Base-by-base conservation (phyloP, 1,139 yeast genomes). In the Candida sp. region DNA sequence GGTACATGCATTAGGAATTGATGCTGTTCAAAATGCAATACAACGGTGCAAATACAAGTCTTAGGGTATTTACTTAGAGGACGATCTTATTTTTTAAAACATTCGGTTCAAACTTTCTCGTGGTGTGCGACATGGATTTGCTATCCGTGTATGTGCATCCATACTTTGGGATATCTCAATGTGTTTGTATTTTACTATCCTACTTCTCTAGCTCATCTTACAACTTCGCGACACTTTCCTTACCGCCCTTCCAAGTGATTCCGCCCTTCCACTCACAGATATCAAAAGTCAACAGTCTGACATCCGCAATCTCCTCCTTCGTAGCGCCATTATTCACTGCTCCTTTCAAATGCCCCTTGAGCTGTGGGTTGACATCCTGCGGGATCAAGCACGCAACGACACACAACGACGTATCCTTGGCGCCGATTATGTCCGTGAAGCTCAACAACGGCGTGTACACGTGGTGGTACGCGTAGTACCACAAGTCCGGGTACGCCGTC, bases 261-360 rank as follows among this genome's bases (percentile, higher is more conserved):
- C 92, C 96, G 62, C 88, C 83, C 96, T 96, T 88, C 58, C 42
- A 38, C 26, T 79, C 77, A 57, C 91, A 78, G 27, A 92, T 73
- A 52, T 81, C 80, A 51, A 90, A 78, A 4, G 89, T 85, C 72
- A 92, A 63, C 27, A 70, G 73, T 49, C 96, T 73, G 22, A 84
- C 80, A 5, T 82, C 83, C 51, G 75, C 74, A 40, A 90, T 75
- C 54, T 88, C 89, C 46, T 85, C 89, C 40, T 66, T 65, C 3
- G 88, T 75, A 7, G 90, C 89, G 0, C 97, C 97, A 39, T 85
- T 81, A 62, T 90, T 91, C 48, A 86, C 53, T 0, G 97, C 97
- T 0, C 98, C 98, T 62, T 80, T 82, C 54, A 92, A 75, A 65
- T 92, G 98, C 0, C 98, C 98, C 68, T 90, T 90, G 57, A 92